Evolutionary conservation across 176 grass and related monocot species (phyloP), one percentile per base, ranked within the genome.

Genomic region (Alloteropsis semialata): DNA sequence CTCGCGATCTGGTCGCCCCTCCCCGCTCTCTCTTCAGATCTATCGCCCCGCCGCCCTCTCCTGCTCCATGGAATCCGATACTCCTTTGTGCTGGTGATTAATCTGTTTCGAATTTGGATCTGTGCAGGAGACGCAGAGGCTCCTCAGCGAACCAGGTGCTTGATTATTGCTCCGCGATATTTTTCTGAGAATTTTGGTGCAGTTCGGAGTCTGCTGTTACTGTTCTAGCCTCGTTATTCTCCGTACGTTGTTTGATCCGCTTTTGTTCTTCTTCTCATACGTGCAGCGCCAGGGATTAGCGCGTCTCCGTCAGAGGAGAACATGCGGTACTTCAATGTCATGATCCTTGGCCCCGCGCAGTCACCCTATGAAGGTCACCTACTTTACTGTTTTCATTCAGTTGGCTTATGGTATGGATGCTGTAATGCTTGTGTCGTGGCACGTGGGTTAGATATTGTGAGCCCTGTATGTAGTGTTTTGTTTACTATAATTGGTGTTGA

Each of bases 311-410:
- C 92, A 2, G 94, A 97, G 76, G 94, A 97, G 74, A 97, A 97
- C 76, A 92, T 94, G 94, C 94, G 94, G 9, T 97, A 97, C 79
- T 97, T 97, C 76, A 94, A 97, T 87, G 94, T 97, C 37, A 97
- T 97, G 94, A 92, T 97, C 36, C 90, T 97, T 61, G 94, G 94
- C 4, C 94, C 94, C 8, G 82, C 87, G 46, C 92, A 97, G 72
- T 97, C 94, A 27, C 92, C 89, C 17, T 94, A 91, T 4, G 91
- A 93, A 93, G 91, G 91, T 81, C 44, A 43, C 64, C 32, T 63
- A 75, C 71, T 48, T 32, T 25, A 15, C 6, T 44, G n/a, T 49
- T 59, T 65, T 63, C 27, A 17, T 65, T 63, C 27, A 17, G 25
- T 33, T 60, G 74, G 25, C 7, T 39, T 80, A 43, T 11, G 75